These are phyloP conservation scores for Nidularia sp. DNA, from an alignment of 768 basidiomycete genomes.

Conservation along the genomic window DNA sequence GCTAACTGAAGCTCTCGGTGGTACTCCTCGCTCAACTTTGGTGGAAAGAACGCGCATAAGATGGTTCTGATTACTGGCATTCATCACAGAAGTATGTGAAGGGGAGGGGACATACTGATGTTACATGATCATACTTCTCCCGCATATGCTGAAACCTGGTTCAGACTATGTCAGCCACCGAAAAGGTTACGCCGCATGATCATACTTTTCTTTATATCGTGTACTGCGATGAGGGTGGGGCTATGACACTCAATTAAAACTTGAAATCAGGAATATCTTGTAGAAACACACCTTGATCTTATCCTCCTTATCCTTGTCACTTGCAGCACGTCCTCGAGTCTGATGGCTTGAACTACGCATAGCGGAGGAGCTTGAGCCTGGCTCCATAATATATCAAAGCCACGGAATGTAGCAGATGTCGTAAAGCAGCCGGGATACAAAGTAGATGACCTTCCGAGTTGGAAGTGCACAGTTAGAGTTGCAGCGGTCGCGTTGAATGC, in stretches of 20 bases:
- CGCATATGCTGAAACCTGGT: slow-evolving; percentile 41
- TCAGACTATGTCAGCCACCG: neutral
- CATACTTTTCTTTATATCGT: slow-evolving; percentile 5
- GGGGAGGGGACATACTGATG: slow-evolving; percentile 23
- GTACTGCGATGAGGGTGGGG: neutral
- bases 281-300: neutral
- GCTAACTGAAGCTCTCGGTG: slow-evolving; percentile 35
- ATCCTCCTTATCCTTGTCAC: neutral
- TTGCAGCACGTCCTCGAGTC: neutral
- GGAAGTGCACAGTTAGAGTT: too few relatives aligned
- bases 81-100: neutral
- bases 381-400: neutral
- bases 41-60: neutral
- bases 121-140: slow-evolving; percentile 42
- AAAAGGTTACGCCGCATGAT: neutral
- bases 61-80: neutral
- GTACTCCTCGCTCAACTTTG: slow-evolving; percentile 31
- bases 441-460: too few relatives aligned
- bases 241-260: neutral
- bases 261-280: neutral
- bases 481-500: too few relatives aligned
- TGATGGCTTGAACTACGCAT: neutral
- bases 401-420: too few relatives aligned
- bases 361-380: neutral
- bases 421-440: too few relatives aligned